These are phyloP conservation scores for Aureoboletus auriporus DNA, from an alignment of 768 basidiomycete genomes.

Conservation along the genomic window DNA sequence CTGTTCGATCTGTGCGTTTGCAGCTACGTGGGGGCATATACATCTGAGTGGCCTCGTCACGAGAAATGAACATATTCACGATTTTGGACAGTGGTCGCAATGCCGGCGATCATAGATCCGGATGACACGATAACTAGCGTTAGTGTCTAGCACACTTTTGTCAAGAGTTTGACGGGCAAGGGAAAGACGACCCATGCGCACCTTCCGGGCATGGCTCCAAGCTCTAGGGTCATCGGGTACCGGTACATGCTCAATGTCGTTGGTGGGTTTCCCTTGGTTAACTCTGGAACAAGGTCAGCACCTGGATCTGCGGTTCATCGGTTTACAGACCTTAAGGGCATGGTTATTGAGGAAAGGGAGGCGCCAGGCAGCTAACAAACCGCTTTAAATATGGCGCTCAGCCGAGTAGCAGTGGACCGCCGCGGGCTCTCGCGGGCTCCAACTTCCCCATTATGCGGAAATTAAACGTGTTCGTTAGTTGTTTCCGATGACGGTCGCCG, in stretches of 20 bases:
- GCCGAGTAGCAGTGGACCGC: not conserved
- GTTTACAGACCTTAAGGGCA: slow-evolving; percentile 11
- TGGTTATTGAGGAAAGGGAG: not conserved
- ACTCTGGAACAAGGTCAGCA: not conserved
- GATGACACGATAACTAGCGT: slow-evolving; percentile 26
- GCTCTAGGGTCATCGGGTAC: slow-evolving; percentile 59
- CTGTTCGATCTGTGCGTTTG: slow-evolving; percentile 59
- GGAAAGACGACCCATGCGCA: slow-evolving; percentile 13
- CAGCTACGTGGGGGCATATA: slow-evolving; percentile 39
- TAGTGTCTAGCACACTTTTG: slow-evolving; percentile 12
- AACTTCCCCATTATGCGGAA: not conserved
- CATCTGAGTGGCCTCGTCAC: not conserved
- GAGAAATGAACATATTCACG: slow-evolving; percentile 14
- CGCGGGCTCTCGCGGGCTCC: not conserved
- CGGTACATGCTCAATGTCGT: slow-evolving; percentile 34
- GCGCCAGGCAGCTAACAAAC: not conserved
- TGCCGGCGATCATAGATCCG: slow-evolving; percentile 25
- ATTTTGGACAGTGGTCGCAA: slow-evolving; percentile 25
- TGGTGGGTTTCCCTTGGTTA: not conserved
- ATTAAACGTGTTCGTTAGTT: not conserved
- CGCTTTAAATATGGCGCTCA: not conserved
- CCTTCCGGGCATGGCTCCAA: slow-evolving; percentile 58
- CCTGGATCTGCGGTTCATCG: not conserved
- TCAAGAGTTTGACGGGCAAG: not conserved
- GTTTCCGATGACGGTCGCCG: too few relatives aligned